phyloP scores from a whole-genome alignment of 495 filamentous ascomycete genomes.

The Aspergillus leporis region DNA sequence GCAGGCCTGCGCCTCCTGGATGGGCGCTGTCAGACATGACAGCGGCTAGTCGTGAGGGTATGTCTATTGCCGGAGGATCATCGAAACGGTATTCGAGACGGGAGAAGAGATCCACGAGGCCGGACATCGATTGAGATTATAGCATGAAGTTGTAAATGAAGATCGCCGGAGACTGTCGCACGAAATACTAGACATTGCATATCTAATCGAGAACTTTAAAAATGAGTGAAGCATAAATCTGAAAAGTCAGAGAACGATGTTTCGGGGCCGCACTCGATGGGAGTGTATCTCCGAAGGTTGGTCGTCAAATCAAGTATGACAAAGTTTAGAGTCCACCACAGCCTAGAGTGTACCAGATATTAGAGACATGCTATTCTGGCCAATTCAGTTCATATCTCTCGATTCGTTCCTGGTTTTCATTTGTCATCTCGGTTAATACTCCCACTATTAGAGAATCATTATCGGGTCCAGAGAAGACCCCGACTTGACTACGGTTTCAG shows the following conservation, averaged over 20 bases:
- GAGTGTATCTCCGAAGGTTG: not conserved
- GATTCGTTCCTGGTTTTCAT: not conserved
- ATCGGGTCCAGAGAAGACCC: slow-evolving; percentile 1
- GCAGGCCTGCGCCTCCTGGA: slow-evolving; percentile 19
- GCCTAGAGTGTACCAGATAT: not conserved
- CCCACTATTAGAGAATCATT: not conserved
- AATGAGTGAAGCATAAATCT: not conserved
- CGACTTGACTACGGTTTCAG: not conserved
- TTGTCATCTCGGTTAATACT: not conserved
- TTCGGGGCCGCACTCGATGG: not conserved
- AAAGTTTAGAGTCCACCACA: not conserved
- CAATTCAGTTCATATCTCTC: not conserved
- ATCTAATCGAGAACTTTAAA: not conserved
- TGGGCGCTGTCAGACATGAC: slow-evolving; percentile 17
- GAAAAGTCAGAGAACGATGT: not conserved
- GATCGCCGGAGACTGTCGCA: not conserved
- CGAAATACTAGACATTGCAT: slow-evolving; percentile 1
- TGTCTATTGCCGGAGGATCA: not conserved
- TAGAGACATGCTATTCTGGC: not conserved
- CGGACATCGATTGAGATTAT: slow-evolving; percentile 3
- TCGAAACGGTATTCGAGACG: not conserved
- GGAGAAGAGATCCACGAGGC: not conserved
- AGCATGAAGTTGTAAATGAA: not conserved
- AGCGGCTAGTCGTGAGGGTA: not conserved
- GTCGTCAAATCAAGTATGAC: not conserved